These are phyloP conservation scores for Pisolithus orientalis DNA, from an alignment of 768 basidiomycete genomes.

Conservation along the genomic window DNA sequence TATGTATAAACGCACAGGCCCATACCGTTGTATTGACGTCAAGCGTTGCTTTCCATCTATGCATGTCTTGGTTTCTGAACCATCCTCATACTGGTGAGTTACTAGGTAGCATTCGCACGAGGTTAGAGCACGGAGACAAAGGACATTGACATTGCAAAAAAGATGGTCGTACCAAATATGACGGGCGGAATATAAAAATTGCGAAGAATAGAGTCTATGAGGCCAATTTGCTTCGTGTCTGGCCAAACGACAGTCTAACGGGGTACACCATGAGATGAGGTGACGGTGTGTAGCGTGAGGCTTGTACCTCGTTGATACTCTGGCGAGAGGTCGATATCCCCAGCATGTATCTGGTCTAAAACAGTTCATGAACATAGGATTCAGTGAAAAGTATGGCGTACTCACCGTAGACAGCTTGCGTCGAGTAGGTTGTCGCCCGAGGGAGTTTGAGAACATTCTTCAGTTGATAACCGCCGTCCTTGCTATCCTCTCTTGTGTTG, in stretches of 20 bases:
- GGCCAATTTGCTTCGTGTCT: slow-evolving; percentile 62
- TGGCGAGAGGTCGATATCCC: slow-evolving; percentile 64
- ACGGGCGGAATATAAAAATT: slow-evolving; percentile 80
- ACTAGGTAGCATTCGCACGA: slow-evolving; percentile 28
- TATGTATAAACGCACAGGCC: neutral
- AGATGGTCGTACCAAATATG: slow-evolving; percentile 51
- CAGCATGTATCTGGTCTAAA: slow-evolving; percentile 56
- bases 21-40: slow-evolving; percentile 66
- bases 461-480: slow-evolving; percentile 21
- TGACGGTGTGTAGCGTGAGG: neutral
- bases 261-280: neutral
- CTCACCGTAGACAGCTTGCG: slow-evolving; percentile 54
- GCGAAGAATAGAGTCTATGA: slow-evolving; percentile 73
- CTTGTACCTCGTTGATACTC: slow-evolving; percentile 69
- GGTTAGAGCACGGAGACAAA: neutral
- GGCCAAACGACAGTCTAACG: slow-evolving; percentile 73
- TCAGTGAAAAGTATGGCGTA: neutral
- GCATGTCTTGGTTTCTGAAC: slow-evolving; percentile 58
- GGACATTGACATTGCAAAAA: too few relatives aligned
- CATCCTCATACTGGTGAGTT: slow-evolving; percentile 50
- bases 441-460: slow-evolving; percentile 48
- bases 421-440: slow-evolving; percentile 57
- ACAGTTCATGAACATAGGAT: neutral
- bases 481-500: slow-evolving; percentile 1
- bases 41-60: slow-evolving; percentile 81